These are phyloP conservation scores for Astrocystis sublimbata DNA, from an alignment of 495 filamentous ascomycete genomes.

Conservation along the genomic window DNA sequence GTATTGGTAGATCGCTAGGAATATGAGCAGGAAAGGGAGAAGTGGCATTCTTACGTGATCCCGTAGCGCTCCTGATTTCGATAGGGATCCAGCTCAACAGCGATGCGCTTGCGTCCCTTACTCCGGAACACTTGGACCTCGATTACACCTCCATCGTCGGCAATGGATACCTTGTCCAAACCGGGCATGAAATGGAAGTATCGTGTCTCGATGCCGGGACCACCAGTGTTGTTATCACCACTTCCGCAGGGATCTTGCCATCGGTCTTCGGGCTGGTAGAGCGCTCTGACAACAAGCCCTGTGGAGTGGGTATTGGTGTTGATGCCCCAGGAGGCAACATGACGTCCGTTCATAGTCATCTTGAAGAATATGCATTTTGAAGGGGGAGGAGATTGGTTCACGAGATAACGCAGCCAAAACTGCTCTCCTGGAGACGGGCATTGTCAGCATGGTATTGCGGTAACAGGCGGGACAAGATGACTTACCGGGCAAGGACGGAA, in stretches of 20 bases:
- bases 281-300: conserved; percentile 44
- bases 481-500: conserved; percentile 51
- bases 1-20: not conserved
- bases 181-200: conserved; percentile 46
- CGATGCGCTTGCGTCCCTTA: conserved; percentile 34
- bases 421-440: conserved; percentile 36
- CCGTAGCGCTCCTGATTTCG: conserved; percentile 45
- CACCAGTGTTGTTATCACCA: not conserved
- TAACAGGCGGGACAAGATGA: not conserved
- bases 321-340: conserved; percentile 50
- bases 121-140: conserved; percentile 54
- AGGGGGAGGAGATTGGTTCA: conserved; percentile 34
- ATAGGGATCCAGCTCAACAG: conserved; percentile 39
- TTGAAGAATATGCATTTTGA: conserved; percentile 50
- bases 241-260: conserved; percentile 19
- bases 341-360: conserved; percentile 51
- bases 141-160: conserved; percentile 54
- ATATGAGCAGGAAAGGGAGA: not conserved
- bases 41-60: conserved; percentile 45
- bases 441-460: not conserved
- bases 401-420: conserved; percentile 47
- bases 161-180: conserved; percentile 35
- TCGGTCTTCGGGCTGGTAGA: conserved; percentile 44
- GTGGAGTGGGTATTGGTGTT: conserved; percentile 27
- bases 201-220: conserved; percentile 40